phyloP scores from a whole-genome alignment of 2,329 filamentous ascomycete genomes.

The Curvularia spicifera region DNA sequence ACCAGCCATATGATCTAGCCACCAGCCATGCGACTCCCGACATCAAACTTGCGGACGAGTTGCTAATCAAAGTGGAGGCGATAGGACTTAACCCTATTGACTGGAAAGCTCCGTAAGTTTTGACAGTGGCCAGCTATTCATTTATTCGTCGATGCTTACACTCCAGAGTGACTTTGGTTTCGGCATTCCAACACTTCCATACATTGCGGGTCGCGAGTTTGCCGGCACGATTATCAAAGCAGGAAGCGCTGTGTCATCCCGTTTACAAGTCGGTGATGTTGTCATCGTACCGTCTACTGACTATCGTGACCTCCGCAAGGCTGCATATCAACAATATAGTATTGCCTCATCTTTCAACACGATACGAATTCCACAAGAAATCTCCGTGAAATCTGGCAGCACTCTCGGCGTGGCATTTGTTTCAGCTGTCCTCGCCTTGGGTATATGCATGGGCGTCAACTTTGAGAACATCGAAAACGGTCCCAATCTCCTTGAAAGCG shows the following conservation, averaged over 20 bases:
- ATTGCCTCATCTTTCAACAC: conserved; percentile 70
- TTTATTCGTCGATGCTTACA: neutral
- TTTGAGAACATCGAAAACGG: conserved; percentile 62
- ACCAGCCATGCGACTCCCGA: conserved; percentile 56
- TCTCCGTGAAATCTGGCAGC: conserved; percentile 63
- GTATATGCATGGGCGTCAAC: conserved; percentile 72
- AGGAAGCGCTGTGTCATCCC: conserved; percentile 48
- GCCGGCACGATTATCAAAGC: conserved; percentile 66
- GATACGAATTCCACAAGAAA: conserved; percentile 63
- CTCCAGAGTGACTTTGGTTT: conserved; percentile 69
- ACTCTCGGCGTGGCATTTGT: conserved; percentile 75
- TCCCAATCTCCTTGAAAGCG: conserved; percentile 64
- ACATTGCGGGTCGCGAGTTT: conserved; percentile 73
- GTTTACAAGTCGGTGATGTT: conserved; percentile 54
- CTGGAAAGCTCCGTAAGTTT: conserved; percentile 72
- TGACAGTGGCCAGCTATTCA: neutral
- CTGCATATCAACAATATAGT: conserved; percentile 73
- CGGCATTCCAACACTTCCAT: conserved; percentile 70
- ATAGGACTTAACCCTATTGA: conserved; percentile 80
- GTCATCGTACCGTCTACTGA: conserved; percentile 73
- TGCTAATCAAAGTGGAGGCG: conserved; percentile 67
- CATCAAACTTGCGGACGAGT: conserved; percentile 56
- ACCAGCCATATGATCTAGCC: conserved; percentile 58
- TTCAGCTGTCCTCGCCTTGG: conserved; percentile 69
- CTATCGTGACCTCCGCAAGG: conserved; percentile 74